Evolutionary conservation across 164 flowering plant species (phyloP).

Genomic region (Sextonia rubra): DNA sequence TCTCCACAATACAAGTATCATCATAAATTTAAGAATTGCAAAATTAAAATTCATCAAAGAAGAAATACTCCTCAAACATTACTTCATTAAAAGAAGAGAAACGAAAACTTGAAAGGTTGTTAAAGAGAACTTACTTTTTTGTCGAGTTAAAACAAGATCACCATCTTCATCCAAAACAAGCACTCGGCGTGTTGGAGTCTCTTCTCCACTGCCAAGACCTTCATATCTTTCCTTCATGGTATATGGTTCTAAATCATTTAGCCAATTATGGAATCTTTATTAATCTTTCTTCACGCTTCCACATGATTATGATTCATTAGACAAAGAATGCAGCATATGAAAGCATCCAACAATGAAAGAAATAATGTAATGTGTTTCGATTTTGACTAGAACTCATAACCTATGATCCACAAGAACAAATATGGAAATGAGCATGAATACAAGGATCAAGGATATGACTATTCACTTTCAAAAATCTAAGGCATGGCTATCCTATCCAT

Average conservation of each 20-base stretch:
- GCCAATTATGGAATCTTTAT: constrained; percentile 1
- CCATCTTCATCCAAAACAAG: constrained; percentile 69
- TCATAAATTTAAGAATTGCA: too few species aligned
- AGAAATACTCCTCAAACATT: too few species aligned
- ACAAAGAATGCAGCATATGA: not conserved
- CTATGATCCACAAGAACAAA: not conserved
- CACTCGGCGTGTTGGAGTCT: constrained; percentile 14
- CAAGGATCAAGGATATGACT: too few species aligned
- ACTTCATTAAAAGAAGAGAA: not conserved
- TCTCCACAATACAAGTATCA: too few species aligned
- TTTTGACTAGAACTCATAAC: not conserved
- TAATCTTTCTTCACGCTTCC: constrained; percentile 1
- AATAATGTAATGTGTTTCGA: not conserved
- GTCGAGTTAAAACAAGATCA: constrained; percentile 70
- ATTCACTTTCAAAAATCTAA: too few species aligned
- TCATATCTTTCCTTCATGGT: constrained; percentile 7
- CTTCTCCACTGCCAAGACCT: constrained; percentile 18
- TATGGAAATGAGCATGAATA: too few species aligned
- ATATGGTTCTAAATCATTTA: constrained; percentile 19
- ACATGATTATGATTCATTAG: not conserved
- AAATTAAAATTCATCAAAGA: too few species aligned
- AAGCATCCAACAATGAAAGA: not conserved
- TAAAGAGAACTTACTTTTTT: constrained; percentile 36
- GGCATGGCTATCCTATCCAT: too few species aligned
- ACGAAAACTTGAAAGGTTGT: not conserved